Percentiles rank a stretch among this genome's conserved stretches.
Conservation (phyloP, 1,284 basidiomycete species). For the Volvariella surrecta region DNA sequence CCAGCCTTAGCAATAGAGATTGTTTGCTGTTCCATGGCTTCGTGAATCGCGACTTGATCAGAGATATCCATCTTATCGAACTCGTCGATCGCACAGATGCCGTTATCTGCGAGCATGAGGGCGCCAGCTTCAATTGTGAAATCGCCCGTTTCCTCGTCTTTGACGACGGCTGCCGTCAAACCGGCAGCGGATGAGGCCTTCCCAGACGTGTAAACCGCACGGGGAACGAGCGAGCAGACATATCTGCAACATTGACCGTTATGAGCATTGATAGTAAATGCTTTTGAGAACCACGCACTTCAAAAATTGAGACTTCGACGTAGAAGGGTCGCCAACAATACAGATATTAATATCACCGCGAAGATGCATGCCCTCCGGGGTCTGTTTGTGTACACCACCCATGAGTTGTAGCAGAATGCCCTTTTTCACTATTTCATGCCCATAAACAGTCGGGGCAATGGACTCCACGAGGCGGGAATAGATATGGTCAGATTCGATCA, state of each 20-base stretch:
- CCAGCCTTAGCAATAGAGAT: slow-evolving; percentile 99
- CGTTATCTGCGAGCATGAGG: slow-evolving; percentile 98
- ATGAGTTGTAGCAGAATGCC: slow-evolving; percentile 95
- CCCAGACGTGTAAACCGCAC: slow-evolving; percentile 97
- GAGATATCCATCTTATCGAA: slow-evolving; percentile 99
- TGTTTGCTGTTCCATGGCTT: slow-evolving; percentile 99
- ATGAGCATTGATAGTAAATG: not conserved
- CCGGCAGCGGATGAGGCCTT: slow-evolving; percentile 99
- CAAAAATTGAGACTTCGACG: slow-evolving; percentile 96
- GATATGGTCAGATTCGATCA: slow-evolving; percentile 93
- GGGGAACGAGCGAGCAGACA: slow-evolving; percentile 97
- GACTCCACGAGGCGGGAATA: slow-evolving; percentile 90
- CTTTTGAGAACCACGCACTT: slow-evolving; percentile 58
- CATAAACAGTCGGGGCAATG: slow-evolving; percentile 97
- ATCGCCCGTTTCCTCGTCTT: slow-evolving; percentile 97
- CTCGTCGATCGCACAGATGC: slow-evolving; percentile 99
- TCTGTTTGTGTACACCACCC: slow-evolving; percentile 99
- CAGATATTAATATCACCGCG: slow-evolving; percentile 99
- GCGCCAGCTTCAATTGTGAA: slow-evolving; percentile 99
- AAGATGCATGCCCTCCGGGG: slow-evolving; percentile 92
- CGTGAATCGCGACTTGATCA: slow-evolving; percentile 99
- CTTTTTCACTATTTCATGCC: slow-evolving; percentile 98
- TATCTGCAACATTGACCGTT: slow-evolving; percentile 50
- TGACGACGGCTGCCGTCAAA: slow-evolving; percentile 97
- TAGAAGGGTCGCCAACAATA: slow-evolving; percentile 96